Conservation (phyloP, 371 early-diverging fungal genomes). For the Mortierella sp. region DNA sequence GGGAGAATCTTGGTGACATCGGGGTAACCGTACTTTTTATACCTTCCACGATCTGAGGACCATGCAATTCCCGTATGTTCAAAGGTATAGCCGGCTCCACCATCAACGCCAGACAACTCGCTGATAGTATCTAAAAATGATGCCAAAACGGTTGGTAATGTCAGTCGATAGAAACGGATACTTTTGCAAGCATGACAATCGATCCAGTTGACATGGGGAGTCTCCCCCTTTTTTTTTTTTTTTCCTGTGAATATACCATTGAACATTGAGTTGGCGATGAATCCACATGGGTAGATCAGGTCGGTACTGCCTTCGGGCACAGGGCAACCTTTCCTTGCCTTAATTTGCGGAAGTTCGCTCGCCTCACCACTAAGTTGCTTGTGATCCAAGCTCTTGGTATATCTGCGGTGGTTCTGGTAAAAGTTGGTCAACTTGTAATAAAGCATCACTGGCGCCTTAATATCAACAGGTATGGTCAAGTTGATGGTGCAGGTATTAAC, state of each 20-base stretch:
- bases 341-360: constrained; percentile 7
- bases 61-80: constrained; percentile 82
- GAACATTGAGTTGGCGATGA: constrained; percentile 96
- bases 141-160: no score
- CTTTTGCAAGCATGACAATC: no score
- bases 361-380: constrained; percentile 83
- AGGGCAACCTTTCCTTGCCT: constrained; percentile 25
- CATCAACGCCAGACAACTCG: constrained; percentile 1
- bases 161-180: no score
- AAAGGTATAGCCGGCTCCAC: constrained; percentile 59
- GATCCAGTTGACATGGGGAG: no score
- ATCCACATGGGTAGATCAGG: constrained; percentile 65
- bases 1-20: constrained; percentile 62
- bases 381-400: constrained; percentile 90
- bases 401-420: constrained; percentile 97
- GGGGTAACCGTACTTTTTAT: constrained; percentile 67
- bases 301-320: neutral
- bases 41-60: constrained; percentile 84
- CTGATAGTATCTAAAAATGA: constrained; percentile 54
- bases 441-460: constrained; percentile 85
- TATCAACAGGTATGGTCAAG: constrained; percentile 72
- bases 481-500: constrained; percentile 72
- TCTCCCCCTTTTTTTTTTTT: no score
- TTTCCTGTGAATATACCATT: constrained; percentile 19
- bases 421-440: constrained; percentile 97